Percentiles rank a stretch among this genome's conserved stretches.
phyloP scores from a whole-genome alignment of 176 grass and related monocot species.

The Carex littledalei region DNA sequence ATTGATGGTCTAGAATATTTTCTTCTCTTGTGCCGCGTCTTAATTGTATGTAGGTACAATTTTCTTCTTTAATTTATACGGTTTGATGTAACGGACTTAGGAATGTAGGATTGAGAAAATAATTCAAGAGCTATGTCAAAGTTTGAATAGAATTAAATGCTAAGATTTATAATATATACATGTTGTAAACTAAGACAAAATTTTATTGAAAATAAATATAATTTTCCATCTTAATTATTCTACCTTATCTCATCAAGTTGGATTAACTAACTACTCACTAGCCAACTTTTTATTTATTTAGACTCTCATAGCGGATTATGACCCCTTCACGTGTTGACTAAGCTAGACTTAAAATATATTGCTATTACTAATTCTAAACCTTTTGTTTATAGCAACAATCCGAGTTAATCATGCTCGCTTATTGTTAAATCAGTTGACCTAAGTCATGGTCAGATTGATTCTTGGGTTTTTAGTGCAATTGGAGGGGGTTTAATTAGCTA shows the following conservation, averaged over 20 bases:
- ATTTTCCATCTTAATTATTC: background rate
- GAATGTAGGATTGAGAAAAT: background rate
- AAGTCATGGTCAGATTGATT: conserved; percentile 8
- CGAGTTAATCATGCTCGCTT: background rate
- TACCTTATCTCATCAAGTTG: background rate
- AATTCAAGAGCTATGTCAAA: background rate
- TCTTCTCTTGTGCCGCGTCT: background rate
- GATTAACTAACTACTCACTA: background rate
- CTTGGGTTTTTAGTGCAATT: background rate
- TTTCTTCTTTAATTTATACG: background rate
- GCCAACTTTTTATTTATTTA: background rate
- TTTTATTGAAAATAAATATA: background rate
- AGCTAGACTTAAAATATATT: background rate
- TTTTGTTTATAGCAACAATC: background rate
- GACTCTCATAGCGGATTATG: background rate
- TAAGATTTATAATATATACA: background rate
- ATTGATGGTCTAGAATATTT: conserved; percentile 13
- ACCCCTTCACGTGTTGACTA: conserved; percentile 24
- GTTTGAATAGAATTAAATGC: background rate
- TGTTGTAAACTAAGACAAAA: background rate
- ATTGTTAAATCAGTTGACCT: background rate
- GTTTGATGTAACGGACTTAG: background rate
- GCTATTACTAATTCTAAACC: conserved; percentile 14
- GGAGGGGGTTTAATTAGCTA: background rate
- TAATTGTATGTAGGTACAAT: background rate